Evolutionary conservation across 164 flowering plant genomes (phyloP), one percentile per base, ranked within the genome.

Genomic region (Dillenia turbinata): DNA sequence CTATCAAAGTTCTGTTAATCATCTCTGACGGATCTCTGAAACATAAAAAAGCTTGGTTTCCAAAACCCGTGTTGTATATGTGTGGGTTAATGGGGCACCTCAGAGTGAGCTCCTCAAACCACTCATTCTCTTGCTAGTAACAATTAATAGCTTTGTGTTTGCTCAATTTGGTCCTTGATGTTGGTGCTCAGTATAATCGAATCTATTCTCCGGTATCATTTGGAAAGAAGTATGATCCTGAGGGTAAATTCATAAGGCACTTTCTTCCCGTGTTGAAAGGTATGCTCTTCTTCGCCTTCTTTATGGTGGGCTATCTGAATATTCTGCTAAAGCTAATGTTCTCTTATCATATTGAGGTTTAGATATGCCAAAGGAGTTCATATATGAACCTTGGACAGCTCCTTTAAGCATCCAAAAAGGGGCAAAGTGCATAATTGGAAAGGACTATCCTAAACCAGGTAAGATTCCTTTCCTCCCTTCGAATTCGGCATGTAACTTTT

Each of bases 321-420:
- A 26, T 26, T 26, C 40, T 26, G 40, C 40, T 26, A 26, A 26
- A 1, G 5, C 40, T 26, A 26, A 1, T 26, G 40, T 2, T 26
- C 40, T 26, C 40, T 26, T 26, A 44, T 64, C 57, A 4, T 52
- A 22, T 13, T 52, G 49, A 13, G 44, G 24, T 71, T 24, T 78
- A 93, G 97, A 86, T 76, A 93, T 93, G 95, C 98, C 97, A 12
- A 80, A 85, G 79, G 84, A 90, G 77, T 89, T 87, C 66, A 90
- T 93, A 40, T 93, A 93, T 69, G 98, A 90, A 75, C 97, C 98
- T 45, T 90, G 98, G 98, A 89, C 89, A 62, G 98, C 98, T 56
- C 98, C 98, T 11, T 45, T 73, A 52, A 77, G 77, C 73, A 71
- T 93, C 59, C 98, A 93, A 73, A 74, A 46, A 9, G 90, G 84